Conservation (phyloP, 2,329 filamentous ascomycete species). For the Pochonia chlamydosporia region DNA sequence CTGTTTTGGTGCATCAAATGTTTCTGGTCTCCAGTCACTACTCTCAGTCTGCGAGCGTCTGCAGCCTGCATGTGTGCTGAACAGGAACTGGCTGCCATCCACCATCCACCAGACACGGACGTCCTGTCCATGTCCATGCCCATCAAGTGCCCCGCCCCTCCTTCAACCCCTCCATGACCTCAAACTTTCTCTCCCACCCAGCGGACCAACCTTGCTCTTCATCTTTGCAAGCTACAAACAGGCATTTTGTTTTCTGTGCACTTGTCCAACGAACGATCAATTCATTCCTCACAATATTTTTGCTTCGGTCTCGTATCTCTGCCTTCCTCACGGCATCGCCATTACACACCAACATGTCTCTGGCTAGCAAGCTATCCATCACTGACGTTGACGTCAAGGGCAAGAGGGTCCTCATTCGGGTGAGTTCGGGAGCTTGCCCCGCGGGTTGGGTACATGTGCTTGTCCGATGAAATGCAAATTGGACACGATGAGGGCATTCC, state of each 20-base stretch:
- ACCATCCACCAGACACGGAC: constrained; percentile 1
- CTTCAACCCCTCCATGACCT: constrained; percentile 8
- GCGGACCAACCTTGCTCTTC: not conserved
- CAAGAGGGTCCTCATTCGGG: constrained; percentile 96
- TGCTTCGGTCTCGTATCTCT: not conserved
- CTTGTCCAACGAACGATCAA: not conserved
- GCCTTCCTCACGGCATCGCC: not conserved
- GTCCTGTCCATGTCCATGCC: too few species aligned
- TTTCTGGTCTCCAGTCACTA: too few species aligned
- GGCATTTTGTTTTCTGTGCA: not conserved
- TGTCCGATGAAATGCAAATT: not conserved
- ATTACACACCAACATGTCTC: constrained; percentile 68
- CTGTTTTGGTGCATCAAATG: too few species aligned
- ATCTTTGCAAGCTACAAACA: not conserved
- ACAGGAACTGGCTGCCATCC: too few species aligned
- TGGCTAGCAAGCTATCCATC: constrained; percentile 97
- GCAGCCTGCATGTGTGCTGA: too few species aligned
- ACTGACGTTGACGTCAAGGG: constrained; percentile 94
- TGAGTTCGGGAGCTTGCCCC: constrained; percentile 41
- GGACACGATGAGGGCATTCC: not conserved
- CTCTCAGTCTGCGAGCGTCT: too few species aligned
- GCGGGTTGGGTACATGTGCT: not conserved
- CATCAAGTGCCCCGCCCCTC: constrained; percentile 7
- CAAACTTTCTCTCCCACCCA: not conserved
- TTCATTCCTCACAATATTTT: not conserved